Conservation (phyloP, 202 grass and related monocot genomes). For the Digitaria exilis region DNA sequence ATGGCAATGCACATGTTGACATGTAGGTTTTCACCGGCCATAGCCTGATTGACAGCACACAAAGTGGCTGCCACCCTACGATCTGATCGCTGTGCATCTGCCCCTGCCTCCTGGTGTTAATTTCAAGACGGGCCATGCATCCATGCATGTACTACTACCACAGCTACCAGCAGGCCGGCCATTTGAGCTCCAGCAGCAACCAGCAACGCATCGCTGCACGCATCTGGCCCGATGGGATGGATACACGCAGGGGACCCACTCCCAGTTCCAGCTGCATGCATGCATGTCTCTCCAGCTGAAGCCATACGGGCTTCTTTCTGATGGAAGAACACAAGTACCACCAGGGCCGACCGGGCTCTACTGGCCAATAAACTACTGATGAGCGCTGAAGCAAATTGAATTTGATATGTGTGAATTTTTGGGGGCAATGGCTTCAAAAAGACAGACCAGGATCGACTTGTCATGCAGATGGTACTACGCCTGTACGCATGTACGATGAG, state of each 20-base stretch:
- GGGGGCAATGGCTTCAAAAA: conserved; percentile 10
- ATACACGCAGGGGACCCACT: conserved; percentile 18
- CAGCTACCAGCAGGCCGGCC: neutral
- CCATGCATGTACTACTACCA: neutral
- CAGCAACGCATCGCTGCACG: neutral
- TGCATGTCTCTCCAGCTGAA: conserved; percentile 41
- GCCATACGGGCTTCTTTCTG: conserved; percentile 5
- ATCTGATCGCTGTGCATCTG: conserved; percentile 1
- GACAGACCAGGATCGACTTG: conserved; percentile 22
- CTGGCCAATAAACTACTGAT: neutral
- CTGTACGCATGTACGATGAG: neutral
- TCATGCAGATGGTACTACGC: conserved; percentile 30
- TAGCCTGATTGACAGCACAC: conserved; percentile 52
- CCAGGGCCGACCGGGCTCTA: neutral
- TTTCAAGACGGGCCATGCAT: conserved; percentile 15
- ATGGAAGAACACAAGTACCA: conserved; percentile 32
- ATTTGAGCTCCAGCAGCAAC: conserved; percentile 1
- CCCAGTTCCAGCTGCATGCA: neutral
- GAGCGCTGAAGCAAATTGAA: neutral
- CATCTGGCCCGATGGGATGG: conserved; percentile 16
- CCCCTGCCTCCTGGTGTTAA: conserved; percentile 18
- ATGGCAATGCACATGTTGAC: neutral
- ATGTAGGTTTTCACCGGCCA: conserved; percentile 10
- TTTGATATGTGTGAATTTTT: conserved; percentile 8
- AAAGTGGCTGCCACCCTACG: conserved; percentile 32